Conservation (phyloP, 2,329 filamentous ascomycete genomes). For the Pezicula neosporulosa region DNA sequence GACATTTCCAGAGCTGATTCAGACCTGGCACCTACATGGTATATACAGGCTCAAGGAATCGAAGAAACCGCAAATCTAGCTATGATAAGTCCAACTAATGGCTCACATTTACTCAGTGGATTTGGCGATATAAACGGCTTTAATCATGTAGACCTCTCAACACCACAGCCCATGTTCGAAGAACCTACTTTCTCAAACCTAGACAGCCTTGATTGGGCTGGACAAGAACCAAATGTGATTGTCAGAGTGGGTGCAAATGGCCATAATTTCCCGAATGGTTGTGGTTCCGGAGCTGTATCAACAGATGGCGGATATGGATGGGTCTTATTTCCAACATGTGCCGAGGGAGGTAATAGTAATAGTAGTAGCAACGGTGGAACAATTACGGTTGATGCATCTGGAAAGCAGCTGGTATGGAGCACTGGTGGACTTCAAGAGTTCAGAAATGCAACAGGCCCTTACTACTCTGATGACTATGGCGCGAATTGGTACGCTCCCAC, state of each 20-base stretch:
- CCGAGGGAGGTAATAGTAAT: constrained; percentile 6
- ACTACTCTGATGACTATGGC: constrained; percentile 8
- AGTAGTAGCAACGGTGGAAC: constrained; percentile 6
- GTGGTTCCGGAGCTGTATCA: constrained; percentile 8
- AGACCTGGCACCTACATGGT: constrained; percentile 9
- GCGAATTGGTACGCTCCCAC: constrained; percentile 7
- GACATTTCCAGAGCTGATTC: constrained; percentile 6
- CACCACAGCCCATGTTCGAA: constrained; percentile 7
- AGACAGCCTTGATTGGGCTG: constrained; percentile 11
- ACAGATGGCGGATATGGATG: constrained; percentile 9
- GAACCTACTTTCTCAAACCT: constrained; percentile 11
- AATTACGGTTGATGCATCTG: constrained; percentile 12
- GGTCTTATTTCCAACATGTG: constrained; percentile 6
- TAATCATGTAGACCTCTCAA: constrained; percentile 4
- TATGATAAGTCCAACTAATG: constrained; percentile 9
- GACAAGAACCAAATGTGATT: constrained; percentile 8
- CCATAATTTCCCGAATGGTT: constrained; percentile 5
- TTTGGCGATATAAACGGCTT: constrained; percentile 9
- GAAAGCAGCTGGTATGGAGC: constrained; percentile 9
- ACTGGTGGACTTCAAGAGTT: neutral
- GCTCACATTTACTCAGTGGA: constrained; percentile 10
- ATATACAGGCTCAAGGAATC: constrained; percentile 12
- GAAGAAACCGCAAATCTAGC: constrained; percentile 13
- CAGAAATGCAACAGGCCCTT: constrained; percentile 7
- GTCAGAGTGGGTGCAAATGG: constrained; percentile 8